A percentile compares a stretch with the other conserved stretches of the same genome.
Conservation (phyloP, 2,329 filamentous ascomycete genomes). For the Pseudonectria buxi region DNA sequence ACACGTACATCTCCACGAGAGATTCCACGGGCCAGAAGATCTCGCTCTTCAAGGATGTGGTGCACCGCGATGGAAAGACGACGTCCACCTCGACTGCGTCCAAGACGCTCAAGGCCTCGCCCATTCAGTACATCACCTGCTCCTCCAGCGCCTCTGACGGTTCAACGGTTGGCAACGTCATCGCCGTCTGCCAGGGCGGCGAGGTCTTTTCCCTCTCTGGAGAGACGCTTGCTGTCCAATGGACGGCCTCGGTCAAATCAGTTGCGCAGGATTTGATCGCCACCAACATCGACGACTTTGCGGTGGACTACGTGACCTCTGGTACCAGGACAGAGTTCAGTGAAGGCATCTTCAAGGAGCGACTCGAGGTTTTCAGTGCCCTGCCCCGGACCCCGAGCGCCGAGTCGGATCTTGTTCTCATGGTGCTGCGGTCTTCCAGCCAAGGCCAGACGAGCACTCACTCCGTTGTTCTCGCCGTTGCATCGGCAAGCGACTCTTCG, state of each 20-base stretch:
- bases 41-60: constrained; percentile 53
- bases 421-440: constrained; percentile 38
- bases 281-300: constrained; percentile 29
- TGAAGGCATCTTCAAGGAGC: constrained; percentile 49
- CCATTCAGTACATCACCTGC: constrained; percentile 30
- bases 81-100: constrained; percentile 41
- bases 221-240: constrained; percentile 35
- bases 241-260: constrained; percentile 29
- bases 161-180: constrained; percentile 31
- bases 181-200: constrained; percentile 55
- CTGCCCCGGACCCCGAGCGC: constrained; percentile 42
- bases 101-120: constrained; percentile 33
- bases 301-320: constrained; percentile 44
- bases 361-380: constrained; percentile 44
- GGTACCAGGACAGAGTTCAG: constrained; percentile 41
- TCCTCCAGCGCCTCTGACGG: constrained; percentile 21
- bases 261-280: constrained; percentile 30
- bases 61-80: constrained; percentile 44
- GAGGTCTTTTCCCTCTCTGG: constrained; percentile 54
- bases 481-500: constrained; percentile 17
- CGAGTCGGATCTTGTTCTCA: constrained; percentile 46
- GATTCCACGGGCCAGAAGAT: constrained; percentile 43
- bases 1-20: constrained; percentile 54
- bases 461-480: constrained; percentile 27
- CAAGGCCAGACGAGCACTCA: constrained; percentile 25